Percentiles rank a stretch among this genome's conserved stretches.
These are phyloP conservation scores for Byssothecium circinans DNA, from an alignment of 2,329 filamentous ascomycete species.

Conservation along the genomic window DNA sequence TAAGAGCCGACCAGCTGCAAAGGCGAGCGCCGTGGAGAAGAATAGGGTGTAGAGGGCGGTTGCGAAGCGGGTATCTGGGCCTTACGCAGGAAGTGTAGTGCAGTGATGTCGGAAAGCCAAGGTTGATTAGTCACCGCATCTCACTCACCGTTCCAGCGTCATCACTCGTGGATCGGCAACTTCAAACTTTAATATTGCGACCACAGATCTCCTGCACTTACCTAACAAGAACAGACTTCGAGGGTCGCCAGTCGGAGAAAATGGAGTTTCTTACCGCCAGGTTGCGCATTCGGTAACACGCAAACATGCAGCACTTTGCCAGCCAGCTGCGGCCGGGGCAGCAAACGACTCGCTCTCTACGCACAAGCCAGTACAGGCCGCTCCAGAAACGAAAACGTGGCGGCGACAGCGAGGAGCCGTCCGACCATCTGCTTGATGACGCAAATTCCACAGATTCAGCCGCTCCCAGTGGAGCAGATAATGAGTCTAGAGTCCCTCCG, in stretches of 20 bases:
- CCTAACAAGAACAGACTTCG: background rate
- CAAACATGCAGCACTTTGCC: conserved; percentile 38
- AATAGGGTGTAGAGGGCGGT: conserved; percentile 6
- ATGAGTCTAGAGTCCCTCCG: conserved; percentile 42
- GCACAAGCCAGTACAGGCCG: conserved; percentile 33
- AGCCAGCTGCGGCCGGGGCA: conserved; percentile 31
- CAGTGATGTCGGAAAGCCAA: background rate
- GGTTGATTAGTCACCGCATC: no score
- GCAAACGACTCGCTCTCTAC: conserved; percentile 35
- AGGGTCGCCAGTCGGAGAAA: no score
- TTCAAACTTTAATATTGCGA: no score
- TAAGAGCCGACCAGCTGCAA: conserved; percentile 28
- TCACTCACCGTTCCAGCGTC: no score
- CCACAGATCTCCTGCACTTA: no score
- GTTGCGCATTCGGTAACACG: background rate
- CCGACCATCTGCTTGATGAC: conserved; percentile 12
- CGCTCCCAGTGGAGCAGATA: conserved; percentile 43
- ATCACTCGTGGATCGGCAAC: no score
- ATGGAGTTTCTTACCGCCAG: no score
- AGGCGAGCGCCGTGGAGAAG: conserved; percentile 19
- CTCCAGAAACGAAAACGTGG: conserved; percentile 27
- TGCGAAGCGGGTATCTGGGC: conserved; percentile 8
- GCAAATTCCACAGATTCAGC: conserved; percentile 23
- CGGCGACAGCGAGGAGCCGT: conserved; percentile 18
- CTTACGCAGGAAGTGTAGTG: background rate